Conservation (phyloP, 768 basidiomycete species). For the Pleurotus pulmonarius region DNA sequence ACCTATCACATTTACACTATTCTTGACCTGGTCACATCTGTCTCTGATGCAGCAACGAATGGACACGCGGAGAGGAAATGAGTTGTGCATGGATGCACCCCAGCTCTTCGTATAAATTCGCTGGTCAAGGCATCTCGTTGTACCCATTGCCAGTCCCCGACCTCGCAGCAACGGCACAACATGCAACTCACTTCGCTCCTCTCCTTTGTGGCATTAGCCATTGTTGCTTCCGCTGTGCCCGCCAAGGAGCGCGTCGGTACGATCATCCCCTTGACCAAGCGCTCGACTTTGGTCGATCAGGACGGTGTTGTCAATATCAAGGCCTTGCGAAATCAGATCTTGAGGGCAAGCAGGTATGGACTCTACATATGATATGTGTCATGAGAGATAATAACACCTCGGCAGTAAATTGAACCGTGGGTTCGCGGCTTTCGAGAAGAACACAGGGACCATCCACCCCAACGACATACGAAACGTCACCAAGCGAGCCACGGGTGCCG, state of each 20-base stretch:
- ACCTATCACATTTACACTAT: not conserved
- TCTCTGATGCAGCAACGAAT: not conserved
- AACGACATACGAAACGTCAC: slow-evolving; percentile 13
- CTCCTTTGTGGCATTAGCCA: slow-evolving; percentile 3
- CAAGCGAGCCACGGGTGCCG: slow-evolving; percentile 25
- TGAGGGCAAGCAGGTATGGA: slow-evolving; percentile 16
- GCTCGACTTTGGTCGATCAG: slow-evolving; percentile 15
- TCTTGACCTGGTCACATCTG: not conserved
- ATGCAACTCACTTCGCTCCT: slow-evolving; percentile 1
- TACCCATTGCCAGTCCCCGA: not conserved
- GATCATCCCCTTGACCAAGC: slow-evolving; percentile 25
- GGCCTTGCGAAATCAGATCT: slow-evolving; percentile 19
- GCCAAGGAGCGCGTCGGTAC: slow-evolving; percentile 10
- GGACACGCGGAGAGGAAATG: not conserved
- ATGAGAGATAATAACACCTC: not conserved
- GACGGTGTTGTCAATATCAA: slow-evolving; percentile 21
- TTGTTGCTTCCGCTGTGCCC: slow-evolving; percentile 11
- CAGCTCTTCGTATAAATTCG: not conserved
- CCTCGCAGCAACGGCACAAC: not conserved
- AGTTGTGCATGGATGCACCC: not conserved
- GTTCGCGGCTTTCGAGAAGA: slow-evolving; percentile 38
- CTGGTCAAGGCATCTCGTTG: not conserved
- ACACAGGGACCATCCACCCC: slow-evolving; percentile 39
- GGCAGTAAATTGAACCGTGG: slow-evolving; percentile 40
- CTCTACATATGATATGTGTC: not conserved